Conservation (phyloP, 192 early-diverging fungal genomes). For the Coemansia sp. region DNA sequence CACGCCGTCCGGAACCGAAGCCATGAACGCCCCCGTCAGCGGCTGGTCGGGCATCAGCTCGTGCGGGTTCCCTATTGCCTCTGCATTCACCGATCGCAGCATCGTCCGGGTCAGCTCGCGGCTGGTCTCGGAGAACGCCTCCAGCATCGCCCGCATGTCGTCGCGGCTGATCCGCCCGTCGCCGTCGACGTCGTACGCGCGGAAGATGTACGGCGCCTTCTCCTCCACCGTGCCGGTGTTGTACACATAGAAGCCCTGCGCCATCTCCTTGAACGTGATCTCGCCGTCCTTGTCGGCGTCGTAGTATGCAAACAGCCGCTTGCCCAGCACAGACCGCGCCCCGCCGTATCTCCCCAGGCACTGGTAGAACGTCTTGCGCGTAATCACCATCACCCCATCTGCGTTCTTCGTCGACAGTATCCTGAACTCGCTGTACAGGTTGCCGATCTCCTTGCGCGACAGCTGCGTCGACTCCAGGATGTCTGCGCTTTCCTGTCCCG, state of each 20-base stretch:
- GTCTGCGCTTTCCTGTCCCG: constrained; percentile 6
- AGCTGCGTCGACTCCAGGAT: constrained; percentile 43
- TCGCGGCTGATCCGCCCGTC: constrained; percentile 82
- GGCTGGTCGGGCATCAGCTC: constrained; percentile 65
- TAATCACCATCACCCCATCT: constrained; percentile 70
- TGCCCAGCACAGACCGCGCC: constrained; percentile 80
- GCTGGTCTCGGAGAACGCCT: constrained; percentile 87
- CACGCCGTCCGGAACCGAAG: constrained; percentile 64
- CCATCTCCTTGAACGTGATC: constrained; percentile 84
- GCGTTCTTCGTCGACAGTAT: constrained; percentile 65
- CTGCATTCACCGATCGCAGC: constrained; percentile 80
- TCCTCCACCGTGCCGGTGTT: constrained; percentile 89
- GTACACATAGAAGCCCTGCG: constrained; percentile 74
- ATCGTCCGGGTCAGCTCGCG: constrained; percentile 88
- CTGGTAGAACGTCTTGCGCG: constrained; percentile 73
- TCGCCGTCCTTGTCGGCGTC: constrained; percentile 78
- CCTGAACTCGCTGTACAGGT: constrained; percentile 85
- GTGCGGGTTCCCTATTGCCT: constrained; percentile 65
- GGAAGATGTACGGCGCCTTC: constrained; percentile 74
- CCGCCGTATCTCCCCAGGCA: constrained; percentile 86
- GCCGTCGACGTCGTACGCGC: constrained; percentile 88
- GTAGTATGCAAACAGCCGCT: constrained; percentile 86
- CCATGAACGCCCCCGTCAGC: constrained; percentile 86
- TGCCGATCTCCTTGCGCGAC: constrained; percentile 79
- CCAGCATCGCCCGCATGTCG: constrained; percentile 87